Conservation (phyloP, 345 rosid genomes). For the Sonneratia caseolaris region DNA sequence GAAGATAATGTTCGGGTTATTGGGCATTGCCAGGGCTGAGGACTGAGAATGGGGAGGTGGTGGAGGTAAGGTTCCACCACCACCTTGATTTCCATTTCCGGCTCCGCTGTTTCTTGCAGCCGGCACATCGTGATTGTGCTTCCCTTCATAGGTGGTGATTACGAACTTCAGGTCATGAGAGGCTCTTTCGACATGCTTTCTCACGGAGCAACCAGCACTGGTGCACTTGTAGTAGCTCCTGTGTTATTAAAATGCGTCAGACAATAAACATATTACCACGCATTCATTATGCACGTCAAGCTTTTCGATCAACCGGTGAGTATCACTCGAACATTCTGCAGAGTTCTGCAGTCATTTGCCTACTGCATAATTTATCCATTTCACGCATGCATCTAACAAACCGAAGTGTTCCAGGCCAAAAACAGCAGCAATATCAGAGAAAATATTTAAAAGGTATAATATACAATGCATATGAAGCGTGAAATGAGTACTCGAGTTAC, state of each 20-base stretch:
- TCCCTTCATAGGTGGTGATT: conserved; percentile 55
- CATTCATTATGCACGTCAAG: not conserved
- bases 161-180: conserved; percentile 47
- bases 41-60: conserved; percentile 15
- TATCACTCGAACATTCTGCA: not conserved
- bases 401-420: not conserved
- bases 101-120: conserved; percentile 38
- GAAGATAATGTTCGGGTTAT: conserved; percentile 8
- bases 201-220: conserved; percentile 46
- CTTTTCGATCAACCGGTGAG: not conserved
- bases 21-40: not conserved
- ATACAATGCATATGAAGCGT: not conserved
- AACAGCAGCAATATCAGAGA: not conserved
- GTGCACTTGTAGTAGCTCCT: conserved; percentile 79
- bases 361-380: not conserved
- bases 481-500: conserved; percentile 16
- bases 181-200: conserved; percentile 72
- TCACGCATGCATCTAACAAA: not conserved
- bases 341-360: too few species aligned
- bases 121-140: conserved; percentile 65
- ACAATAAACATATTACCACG: not conserved
- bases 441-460: not conserved
- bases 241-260: not conserved
- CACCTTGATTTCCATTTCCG: conserved; percentile 4
- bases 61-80: conserved; percentile 6